Percentiles rank a stretch among this genome's conserved stretches.
Conservation (phyloP, 1,139 yeast species). For the Lodderomyces elongisporus region DNA sequence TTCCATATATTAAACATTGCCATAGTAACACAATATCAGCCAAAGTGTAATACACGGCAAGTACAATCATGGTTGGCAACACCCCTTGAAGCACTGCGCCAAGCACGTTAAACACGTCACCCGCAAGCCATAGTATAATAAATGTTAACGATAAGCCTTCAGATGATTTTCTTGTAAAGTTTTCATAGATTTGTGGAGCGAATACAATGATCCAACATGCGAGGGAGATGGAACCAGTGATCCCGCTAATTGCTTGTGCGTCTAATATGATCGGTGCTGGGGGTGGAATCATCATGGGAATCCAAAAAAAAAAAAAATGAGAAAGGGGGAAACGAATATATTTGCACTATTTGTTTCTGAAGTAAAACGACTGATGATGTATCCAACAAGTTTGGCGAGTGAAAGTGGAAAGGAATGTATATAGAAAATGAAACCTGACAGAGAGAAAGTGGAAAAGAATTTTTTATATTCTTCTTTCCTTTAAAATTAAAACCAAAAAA, state of each 20-base stretch:
- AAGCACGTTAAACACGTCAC: slow-evolving; percentile 85
- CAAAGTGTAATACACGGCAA: slow-evolving; percentile 85
- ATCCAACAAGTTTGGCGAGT: no score
- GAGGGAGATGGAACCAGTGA: slow-evolving; percentile 85
- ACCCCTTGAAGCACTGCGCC: slow-evolving; percentile 88
- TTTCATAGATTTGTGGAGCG: slow-evolving; percentile 95
- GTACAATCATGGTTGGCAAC: slow-evolving; percentile 84
- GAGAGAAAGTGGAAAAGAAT: no score
- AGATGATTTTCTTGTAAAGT: slow-evolving; percentile 73
- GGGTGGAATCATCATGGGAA: slow-evolving; percentile 37
- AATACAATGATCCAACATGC: slow-evolving; percentile 98
- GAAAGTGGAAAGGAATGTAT: no score
- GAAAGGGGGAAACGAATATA: no score
- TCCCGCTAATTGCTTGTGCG: slow-evolving; percentile 79
- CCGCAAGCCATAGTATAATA: slow-evolving; percentile 80
- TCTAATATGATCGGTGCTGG: slow-evolving; percentile 67
- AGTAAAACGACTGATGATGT: no score
- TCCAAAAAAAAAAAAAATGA: no score
- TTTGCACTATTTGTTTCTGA: no score
- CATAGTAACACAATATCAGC: slow-evolving; percentile 80
- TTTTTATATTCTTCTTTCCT: no score
- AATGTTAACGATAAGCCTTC: slow-evolving; percentile 84
- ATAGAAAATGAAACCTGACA: no score
- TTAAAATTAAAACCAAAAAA: no score
- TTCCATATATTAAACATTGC: slow-evolving; percentile 73